Base-by-base conservation (phyloP, 352 stramenopile species). In the Halophytophthora batemanensis region DNA sequence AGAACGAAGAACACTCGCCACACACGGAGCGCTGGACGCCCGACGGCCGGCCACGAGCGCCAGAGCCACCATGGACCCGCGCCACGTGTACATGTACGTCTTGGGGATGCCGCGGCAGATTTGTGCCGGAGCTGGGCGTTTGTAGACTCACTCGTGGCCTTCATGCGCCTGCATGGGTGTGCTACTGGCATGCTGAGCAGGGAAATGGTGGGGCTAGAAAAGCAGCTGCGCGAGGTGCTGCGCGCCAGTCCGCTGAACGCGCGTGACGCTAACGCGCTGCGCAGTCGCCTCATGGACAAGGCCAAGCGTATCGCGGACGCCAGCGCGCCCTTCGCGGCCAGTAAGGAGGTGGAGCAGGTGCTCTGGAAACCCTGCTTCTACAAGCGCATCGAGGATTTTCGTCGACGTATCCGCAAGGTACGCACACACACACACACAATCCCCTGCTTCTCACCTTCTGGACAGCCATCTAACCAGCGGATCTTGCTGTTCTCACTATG, bases 321-420 rank as follows among this genome's bases (percentile, higher is more conserved):
- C 34, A 69, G 71, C n/a, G 68, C 80, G 12, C 48, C 58, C 2
- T 84, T 90, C 44, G 78, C 80, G 15, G 78, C 78, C 13, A 31
- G 53, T 15, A 87, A 86, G 48, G 80, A 93, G 58, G 64, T 90
- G 14, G 82, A 93, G 50, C 77, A 88, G 44, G 79, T 79, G 51
- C 69, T 96, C 28, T 96, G 87, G 87, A 96, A 96, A 58, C 86
- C 77, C 15, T 96, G 86, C 59, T 95, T 95, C 53, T 96, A 96
- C 61, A 91, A 91, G 51, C 77, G 85, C 59, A 96, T 96, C 47
- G 87, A 93, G 50, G 80, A 91, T 51, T 96, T 96, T 47, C 85
- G 86, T 8, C 82, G 77, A 8, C 79, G 81, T 49, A 90, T 95
- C 40, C 82, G 85, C 59, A 94, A 94, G 66, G 48, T 71, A 29